These are phyloP conservation scores for Fusarium austroafricanum DNA, from an alignment of 2,329 filamentous ascomycete genomes.

Conservation along the genomic window DNA sequence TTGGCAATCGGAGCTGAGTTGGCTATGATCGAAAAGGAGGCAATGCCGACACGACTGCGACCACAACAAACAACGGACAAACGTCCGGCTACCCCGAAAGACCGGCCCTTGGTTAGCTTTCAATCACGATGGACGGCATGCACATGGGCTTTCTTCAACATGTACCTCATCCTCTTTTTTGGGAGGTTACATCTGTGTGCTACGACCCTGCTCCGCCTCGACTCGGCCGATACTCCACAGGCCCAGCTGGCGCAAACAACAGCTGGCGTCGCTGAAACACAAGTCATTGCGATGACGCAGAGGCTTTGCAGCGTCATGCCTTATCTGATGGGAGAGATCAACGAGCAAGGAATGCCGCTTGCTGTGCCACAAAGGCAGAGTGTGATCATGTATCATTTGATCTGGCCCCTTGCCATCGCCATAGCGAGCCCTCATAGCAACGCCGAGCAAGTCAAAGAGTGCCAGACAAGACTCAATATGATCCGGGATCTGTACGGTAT, in stretches of 20 bases:
- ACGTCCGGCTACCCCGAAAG: background rate
- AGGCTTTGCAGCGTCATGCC: slow-evolving; percentile 16
- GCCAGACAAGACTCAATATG: slow-evolving; percentile 8
- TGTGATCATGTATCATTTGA: slow-evolving; percentile 29
- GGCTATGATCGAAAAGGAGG: slow-evolving; percentile 5
- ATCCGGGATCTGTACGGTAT: slow-evolving; percentile 28
- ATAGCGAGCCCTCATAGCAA: slow-evolving; percentile 13
- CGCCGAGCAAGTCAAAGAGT: slow-evolving; percentile 4
- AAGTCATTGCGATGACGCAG: slow-evolving; percentile 4
- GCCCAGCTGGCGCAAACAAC: slow-evolving; percentile 10
- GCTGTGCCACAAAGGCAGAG: slow-evolving; percentile 15
- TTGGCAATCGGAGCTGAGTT: slow-evolving; percentile 21
- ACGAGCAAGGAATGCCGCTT: slow-evolving; percentile 18
- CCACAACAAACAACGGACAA: slow-evolving; percentile 22
- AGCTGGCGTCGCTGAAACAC: slow-evolving; percentile 3
- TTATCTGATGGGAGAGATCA: slow-evolving; percentile 27
- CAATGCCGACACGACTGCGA: slow-evolving; percentile 10
- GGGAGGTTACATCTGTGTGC: slow-evolving; percentile 17
- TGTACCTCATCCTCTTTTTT: slow-evolving; percentile 22
- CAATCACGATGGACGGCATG: slow-evolving; percentile 21
- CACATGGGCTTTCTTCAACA: slow-evolving; percentile 14
- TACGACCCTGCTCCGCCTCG: background rate
- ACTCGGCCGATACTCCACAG: background rate
- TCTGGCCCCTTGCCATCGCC: slow-evolving; percentile 28
- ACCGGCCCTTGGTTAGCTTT: slow-evolving; percentile 12